Base-by-base conservation (phyloP, 805 yeast genomes). In the Priceomyces carsonii region DNA sequence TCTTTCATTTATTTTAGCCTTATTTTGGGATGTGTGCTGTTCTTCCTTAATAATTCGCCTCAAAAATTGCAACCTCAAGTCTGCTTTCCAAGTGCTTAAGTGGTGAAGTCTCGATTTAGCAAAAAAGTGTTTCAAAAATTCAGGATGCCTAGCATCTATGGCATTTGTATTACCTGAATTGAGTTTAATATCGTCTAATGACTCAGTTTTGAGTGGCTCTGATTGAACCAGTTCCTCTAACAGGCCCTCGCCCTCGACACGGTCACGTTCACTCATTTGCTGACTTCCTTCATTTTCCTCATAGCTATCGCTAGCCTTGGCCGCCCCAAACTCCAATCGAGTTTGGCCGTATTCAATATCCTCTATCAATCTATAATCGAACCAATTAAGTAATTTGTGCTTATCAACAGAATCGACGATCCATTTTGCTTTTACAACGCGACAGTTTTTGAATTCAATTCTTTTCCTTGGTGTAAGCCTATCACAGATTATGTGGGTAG, bases 361-460 rank as follows among this genome's bases (percentile, higher is more conserved):
- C 5, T 69, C 61, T 16, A 85, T 63, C 29, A 75, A 61, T 19
- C 72, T 39, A 51, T 76, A 91, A 10, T 76, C 72, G n/a, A 69
- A 69, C 97, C 97, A 90, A 27, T 80, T 79, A 9, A 81, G 55
- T 8, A 80, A 41, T 36, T 50, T 61, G 0, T 71, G 66, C 5
- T 54, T 48, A 3, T 67, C 64, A 5, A 88, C 66, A 35, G 85
- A 73, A 14, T 88, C 85, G 0, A 72, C 66, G 2, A 93, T 71
- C 98, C 98, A 91, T 20, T 72, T 71, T 0, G 97, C 96, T 39
- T 59, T 73, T 1, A 89, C 95, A 2, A 93, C 95, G 45, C 77
- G 80, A 55, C 75, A 83, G 42, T 81, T 75, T 22, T 69, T 63
- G 53, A 78, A 87, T 57, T 85, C 82, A 3, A 74, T 52, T 36